Evolutionary conservation across 805 yeast species (phyloP).

Genomic region (Starmerella sp.): DNA sequence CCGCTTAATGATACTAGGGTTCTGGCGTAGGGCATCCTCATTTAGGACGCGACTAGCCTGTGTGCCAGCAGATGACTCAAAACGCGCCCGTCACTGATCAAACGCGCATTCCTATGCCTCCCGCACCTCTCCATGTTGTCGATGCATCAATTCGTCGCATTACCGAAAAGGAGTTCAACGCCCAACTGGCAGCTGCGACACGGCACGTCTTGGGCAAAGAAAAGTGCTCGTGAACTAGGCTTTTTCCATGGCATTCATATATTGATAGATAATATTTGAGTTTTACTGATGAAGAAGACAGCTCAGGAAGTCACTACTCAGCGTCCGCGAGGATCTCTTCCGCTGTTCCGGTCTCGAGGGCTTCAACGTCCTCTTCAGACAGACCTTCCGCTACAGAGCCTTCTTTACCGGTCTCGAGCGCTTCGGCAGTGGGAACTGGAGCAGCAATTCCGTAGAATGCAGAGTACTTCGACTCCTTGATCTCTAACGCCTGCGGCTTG

Average conservation of each 20-base stretch:
- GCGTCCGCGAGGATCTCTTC: slow-evolving; percentile 1
- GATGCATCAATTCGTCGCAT: neutral
- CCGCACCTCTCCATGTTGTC: neutral
- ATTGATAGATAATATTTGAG: neutral
- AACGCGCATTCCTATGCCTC: neutral
- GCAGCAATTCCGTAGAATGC: slow-evolving; percentile 16
- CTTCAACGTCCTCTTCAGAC: neutral
- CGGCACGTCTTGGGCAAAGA: too few relatives aligned
- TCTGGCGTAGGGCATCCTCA: too few relatives aligned
- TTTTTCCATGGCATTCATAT: too few relatives aligned
- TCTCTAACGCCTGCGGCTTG: slow-evolving; percentile 17
- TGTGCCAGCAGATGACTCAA: neutral
- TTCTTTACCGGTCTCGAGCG: slow-evolving; percentile 7
- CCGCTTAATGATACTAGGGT: too few relatives aligned
- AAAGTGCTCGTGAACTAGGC: neutral
- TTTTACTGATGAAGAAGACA: neutral
- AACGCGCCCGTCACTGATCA: neutral
- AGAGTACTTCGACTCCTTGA: slow-evolving; percentile 15
- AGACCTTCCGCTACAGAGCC: slow-evolving; percentile 1
- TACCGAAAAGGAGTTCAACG: neutral
- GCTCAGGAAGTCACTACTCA: neutral
- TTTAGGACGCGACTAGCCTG: too few relatives aligned
- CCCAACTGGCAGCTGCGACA: neutral
- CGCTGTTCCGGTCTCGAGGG: neutral
- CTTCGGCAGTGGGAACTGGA: slow-evolving; percentile 8